phyloP scores from a whole-genome alignment of 225 moss, liverwort and hornwort genomes.

The Anthoceros angustus region DNA sequence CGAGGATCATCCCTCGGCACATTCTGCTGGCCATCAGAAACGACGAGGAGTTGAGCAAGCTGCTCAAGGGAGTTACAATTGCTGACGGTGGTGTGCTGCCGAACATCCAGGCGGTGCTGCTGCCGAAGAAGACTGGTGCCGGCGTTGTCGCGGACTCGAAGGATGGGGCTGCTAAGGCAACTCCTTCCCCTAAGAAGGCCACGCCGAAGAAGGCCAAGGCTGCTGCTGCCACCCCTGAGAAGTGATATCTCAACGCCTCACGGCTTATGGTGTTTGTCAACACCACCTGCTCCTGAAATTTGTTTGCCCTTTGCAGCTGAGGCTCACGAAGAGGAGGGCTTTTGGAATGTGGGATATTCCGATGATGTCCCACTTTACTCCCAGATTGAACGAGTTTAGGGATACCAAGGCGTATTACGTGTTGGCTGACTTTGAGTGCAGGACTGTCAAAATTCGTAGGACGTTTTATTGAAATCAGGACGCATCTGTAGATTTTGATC shows the following conservation, averaged over 20 bases:
- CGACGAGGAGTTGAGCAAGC: not conserved
- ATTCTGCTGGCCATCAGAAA: not conserved
- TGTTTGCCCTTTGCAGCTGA: no score
- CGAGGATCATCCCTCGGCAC: not conserved
- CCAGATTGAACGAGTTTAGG: no score
- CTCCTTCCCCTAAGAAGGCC: not conserved
- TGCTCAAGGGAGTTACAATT: not conserved
- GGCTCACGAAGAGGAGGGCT: no score
- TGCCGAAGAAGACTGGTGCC: not conserved
- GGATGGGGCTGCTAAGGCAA: not conserved
- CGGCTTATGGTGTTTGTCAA: not conserved
- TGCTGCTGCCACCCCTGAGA: not conserved
- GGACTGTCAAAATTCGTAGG: no score
- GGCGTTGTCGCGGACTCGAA: not conserved
- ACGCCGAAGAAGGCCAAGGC: not conserved
- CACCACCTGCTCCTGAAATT: not conserved
- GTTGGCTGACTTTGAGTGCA: no score
- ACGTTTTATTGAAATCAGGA: no score
- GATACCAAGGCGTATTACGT: no score
- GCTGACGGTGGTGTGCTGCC: not conserved
- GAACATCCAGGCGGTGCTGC: not conserved
- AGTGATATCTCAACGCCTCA: not conserved
- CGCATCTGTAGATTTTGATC: no score
- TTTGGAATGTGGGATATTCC: no score
- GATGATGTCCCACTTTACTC: no score